phyloP scores from a whole-genome alignment of 352 stramenopile genomes.

The Pythium insidiosum region DNA sequence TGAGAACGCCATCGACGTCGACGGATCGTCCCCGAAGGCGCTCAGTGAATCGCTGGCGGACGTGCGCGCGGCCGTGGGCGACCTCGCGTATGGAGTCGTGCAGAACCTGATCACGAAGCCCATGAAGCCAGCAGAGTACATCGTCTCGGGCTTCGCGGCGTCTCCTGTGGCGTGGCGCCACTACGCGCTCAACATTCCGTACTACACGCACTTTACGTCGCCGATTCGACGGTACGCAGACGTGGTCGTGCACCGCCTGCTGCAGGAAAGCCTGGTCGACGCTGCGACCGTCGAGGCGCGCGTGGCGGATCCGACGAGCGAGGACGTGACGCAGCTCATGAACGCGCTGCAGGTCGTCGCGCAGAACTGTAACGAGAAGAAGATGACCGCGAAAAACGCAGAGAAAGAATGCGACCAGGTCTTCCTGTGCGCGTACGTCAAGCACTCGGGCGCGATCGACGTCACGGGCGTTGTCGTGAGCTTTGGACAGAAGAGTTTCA shows the following conservation, averaged over 20 bases:
- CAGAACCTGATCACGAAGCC: constrained; percentile 92
- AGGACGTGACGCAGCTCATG: constrained; percentile 22
- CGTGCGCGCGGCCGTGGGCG: constrained; percentile 65
- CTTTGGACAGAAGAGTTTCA: constrained; percentile 69
- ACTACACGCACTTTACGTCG: constrained; percentile 98
- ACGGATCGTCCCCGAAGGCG: constrained; percentile 70
- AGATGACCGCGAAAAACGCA: constrained; percentile 72
- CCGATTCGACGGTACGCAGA: constrained; percentile 93
- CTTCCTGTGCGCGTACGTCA: constrained; percentile 73
- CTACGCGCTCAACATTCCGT: constrained; percentile 96
- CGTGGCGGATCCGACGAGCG: constrained; percentile 3
- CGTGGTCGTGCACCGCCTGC: constrained; percentile 65
- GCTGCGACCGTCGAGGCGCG: constrained; percentile 4
- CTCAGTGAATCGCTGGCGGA: constrained; percentile 82
- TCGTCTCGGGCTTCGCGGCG: constrained; percentile 71
- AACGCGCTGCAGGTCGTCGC: constrained; percentile 35
- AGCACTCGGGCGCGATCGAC: constrained; percentile 46
- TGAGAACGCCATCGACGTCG: constrained; percentile 64
- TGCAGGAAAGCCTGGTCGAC: constrained; percentile 41
- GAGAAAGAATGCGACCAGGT: constrained; percentile 73
- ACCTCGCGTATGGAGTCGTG: constrained; percentile 79
- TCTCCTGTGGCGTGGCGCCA: constrained; percentile 85
- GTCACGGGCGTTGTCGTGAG: constrained; percentile 70
- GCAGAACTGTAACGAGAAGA: constrained; percentile 84
- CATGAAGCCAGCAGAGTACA: constrained; percentile 94